Percentiles rank a stretch among this genome's conserved stretches.
Conservation (phyloP, 345 rosid species). For the Laguncularia racemosa region DNA sequence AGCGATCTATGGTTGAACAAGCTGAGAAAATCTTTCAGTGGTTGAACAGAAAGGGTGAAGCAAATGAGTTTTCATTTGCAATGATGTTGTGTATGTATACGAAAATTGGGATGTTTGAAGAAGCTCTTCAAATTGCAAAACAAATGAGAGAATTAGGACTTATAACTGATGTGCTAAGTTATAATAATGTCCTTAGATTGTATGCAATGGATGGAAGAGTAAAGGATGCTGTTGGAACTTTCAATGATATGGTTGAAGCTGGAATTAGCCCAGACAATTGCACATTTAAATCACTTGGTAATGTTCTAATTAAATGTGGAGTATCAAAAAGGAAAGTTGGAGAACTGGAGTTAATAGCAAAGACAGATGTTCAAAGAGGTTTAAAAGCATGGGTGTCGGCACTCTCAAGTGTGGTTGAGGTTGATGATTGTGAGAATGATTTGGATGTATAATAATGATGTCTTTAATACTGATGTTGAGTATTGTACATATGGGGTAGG, state of each 20-base stretch:
- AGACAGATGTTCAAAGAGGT: constrained; percentile 42
- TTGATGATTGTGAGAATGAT: too few relatives aligned
- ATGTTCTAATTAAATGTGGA: constrained; percentile 58
- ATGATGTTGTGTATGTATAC: constrained; percentile 89
- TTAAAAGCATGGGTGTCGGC: constrained; percentile 45
- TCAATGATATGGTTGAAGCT: constrained; percentile 65
- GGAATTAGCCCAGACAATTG: constrained; percentile 41
- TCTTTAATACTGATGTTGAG: too few relatives aligned
- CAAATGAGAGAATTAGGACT: constrained; percentile 60
- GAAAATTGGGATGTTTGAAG: constrained; percentile 60
- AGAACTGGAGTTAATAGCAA: constrained; percentile 39
- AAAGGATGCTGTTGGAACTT: constrained; percentile 48
- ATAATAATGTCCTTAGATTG: constrained; percentile 56
- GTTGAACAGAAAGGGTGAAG: constrained; percentile 55
- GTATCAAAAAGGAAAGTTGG: constrained; percentile 50
- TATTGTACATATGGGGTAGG: too few relatives aligned
- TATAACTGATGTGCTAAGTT: constrained; percentile 55
- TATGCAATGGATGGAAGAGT: constrained; percentile 65
- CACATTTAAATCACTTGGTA: constrained; percentile 60
- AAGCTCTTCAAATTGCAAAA: constrained; percentile 57
- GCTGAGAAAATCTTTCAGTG: constrained; percentile 48
- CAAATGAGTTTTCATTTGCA: constrained; percentile 72
- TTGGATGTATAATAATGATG: too few relatives aligned
- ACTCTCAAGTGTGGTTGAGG: constrained; percentile 39
- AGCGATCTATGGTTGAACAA: constrained; percentile 61